Evolutionary conservation across 1,139 yeast genomes (phyloP), one percentile per base, ranked within the genome.

Genomic region (Geotrichum europaeum): DNA sequence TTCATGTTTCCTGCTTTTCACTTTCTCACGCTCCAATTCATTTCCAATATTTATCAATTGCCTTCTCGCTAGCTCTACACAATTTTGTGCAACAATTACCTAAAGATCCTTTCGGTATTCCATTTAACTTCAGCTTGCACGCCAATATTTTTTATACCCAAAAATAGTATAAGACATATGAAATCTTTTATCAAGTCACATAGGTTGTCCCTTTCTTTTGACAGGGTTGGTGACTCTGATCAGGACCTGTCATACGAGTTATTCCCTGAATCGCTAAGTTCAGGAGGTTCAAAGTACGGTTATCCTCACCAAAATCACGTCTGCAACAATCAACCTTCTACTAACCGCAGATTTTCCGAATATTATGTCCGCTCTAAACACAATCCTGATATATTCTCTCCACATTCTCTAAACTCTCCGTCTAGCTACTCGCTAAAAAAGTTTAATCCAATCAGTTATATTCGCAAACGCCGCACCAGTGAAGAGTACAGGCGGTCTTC

Each of bases 371-470:
- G 47, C 51, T 7, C 51, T 18, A 36, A 49, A 32, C 3, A 51
- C 40, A 20, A 13, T 22, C n/a, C 51, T 15, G 24, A 49, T 28
- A 43, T 51, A 25, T 22, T 34, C 13, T 57, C 56, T 4, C 28
- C 56, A 13, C 53, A 53, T 30, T n/a, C 60, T 9, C 49, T 24
- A 30, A 18, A 12, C 6, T 30, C 55, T 30, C 60, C 28, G 52
- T 50, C 60, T 55, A 50, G 30, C 53, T 58, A 55, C 47, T 56
- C 76, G 12, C 64, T 67, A 20, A 66, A 66, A 55, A 67, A 68
- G 50, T 65, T 69, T 45, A 69, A 68, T 49, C 72, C 72, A 20
- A 67, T 69, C 18, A 61, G 66, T 4, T 68, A 63, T 55, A 60
- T 64, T 34, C 60, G 61, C 20, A 59, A 65, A 6, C 53, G 60